Conservation (phyloP, 164 flowering plant species). For the Houttuynia cordata region DNA sequence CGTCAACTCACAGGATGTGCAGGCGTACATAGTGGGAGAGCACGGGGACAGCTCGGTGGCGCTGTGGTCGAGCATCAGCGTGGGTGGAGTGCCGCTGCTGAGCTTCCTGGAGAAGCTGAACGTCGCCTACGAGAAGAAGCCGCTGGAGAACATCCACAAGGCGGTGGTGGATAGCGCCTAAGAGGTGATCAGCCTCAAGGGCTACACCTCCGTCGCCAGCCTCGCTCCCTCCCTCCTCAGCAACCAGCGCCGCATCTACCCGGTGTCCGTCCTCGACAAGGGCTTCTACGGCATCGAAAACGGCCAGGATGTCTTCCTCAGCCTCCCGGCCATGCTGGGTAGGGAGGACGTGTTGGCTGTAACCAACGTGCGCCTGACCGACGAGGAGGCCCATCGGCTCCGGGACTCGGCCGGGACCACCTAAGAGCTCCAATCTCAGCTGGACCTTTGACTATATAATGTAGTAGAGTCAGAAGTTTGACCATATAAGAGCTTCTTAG, state of each 20-base stretch:
- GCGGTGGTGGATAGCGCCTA: constrained; percentile 55
- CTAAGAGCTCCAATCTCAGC: constrained; percentile 42
- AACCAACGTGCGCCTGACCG: constrained; percentile 47
- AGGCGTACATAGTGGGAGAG: constrained; percentile 76
- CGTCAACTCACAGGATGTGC: constrained; percentile 55
- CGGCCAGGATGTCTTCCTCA: constrained; percentile 57
- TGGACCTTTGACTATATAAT: constrained; percentile 16
- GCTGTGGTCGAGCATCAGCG: constrained; percentile 83
- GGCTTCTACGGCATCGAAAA: constrained; percentile 51
- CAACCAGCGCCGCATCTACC: constrained; percentile 68
- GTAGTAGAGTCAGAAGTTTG: no score
- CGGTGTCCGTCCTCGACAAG: constrained; percentile 60
- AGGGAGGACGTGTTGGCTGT: constrained; percentile 53
- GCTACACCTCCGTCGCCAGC: constrained; percentile 72
- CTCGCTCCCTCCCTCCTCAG: constrained; percentile 50
- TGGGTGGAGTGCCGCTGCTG: constrained; percentile 72
- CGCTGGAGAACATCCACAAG: constrained; percentile 53
- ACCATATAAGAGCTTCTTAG: no score
- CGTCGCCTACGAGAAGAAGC: constrained; percentile 48
- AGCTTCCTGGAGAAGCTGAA: constrained; percentile 59
- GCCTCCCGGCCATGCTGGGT: constrained; percentile 76
- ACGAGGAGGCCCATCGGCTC: constrained; percentile 44
- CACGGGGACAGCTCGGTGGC: constrained; percentile 95
- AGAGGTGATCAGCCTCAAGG: constrained; percentile 67
- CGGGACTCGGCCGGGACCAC: constrained; percentile 45